Percentiles rank a stretch among this genome's conserved stretches.
Conservation (phyloP, 1,284 basidiomycete species). For the Exsudoporus floridanus region DNA sequence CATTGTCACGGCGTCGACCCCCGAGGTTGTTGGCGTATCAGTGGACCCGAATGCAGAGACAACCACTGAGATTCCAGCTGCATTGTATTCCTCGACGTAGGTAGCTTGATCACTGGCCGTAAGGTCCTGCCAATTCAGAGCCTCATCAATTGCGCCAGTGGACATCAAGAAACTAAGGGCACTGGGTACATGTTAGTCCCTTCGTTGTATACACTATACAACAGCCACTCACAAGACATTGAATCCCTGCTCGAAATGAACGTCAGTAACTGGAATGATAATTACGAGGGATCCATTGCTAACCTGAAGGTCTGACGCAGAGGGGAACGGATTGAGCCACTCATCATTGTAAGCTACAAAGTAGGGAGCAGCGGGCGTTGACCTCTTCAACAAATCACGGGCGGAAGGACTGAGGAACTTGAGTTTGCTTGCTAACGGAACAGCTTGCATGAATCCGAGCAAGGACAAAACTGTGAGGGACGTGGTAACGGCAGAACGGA, state of each 20-base stretch:
- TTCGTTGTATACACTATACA: too few species aligned
- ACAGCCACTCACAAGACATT: conserved; percentile 4
- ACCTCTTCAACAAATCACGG: conserved; percentile 8
- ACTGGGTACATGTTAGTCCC: too few species aligned
- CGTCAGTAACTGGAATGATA: too few species aligned
- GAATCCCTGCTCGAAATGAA: neutral
- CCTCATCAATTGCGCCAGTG: conserved; percentile 47
- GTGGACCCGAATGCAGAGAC: conserved; percentile 53
- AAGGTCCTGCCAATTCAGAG: conserved; percentile 42
- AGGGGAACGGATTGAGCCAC: neutral
- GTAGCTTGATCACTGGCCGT: conserved; percentile 34
- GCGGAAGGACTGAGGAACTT: neutral
- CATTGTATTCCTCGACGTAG: conserved; percentile 35
- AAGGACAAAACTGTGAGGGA: conserved; percentile 8
- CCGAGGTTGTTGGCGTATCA: conserved; percentile 46
- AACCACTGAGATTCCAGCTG: conserved; percentile 48
- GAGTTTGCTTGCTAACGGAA: neutral
- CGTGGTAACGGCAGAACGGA: conserved; percentile 10
- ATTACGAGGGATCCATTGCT: too few species aligned
- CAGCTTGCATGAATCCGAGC: conserved; percentile 10
- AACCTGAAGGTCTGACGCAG: conserved; percentile 2
- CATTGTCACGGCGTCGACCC: conserved; percentile 38
- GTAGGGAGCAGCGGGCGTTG: conserved; percentile 2
- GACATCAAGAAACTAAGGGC: conserved; percentile 38
- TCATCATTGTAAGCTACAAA: conserved; percentile 5